Evolutionary conservation across 108 stramenopile species (phyloP), one percentile per base, ranked within the genome.

Genomic region (Cyclotella baltica): DNA sequence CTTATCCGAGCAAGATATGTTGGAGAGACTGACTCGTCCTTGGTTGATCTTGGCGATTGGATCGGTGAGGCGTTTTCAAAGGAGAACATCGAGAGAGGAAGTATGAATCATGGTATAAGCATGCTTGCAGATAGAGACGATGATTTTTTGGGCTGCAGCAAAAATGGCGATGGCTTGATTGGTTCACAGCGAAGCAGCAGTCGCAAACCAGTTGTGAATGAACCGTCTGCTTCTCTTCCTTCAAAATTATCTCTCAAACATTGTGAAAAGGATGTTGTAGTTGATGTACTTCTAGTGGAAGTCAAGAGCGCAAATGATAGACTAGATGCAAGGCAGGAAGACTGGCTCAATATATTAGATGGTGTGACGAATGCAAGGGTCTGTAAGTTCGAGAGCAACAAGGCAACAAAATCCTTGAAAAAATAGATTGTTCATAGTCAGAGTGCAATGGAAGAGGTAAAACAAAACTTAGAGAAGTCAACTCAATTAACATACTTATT

Each of bases 291-390:
- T 88, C 87, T 91, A 36, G 88, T 91, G 0, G 95, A 96, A 68
- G 95, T 96, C 0, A 96, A 96, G 72, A 91, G 90, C 48, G 73
- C 67, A 18, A 93, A 92, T 71, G 95, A 96, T 84, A 84, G 88
- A 34, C 69, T 96, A 8, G 92, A 92, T 77, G 62, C 79, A 0
- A 76, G 95, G 55, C 95, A 96, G 73, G 90, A 93, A 73, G 92
- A 92, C 61, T 96, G 95, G 95, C 75, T 96, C 27, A 93, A 91
- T 67, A 84, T 96, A 15, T 51, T 96, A 22, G 89, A 90, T 55
- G 52, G 36, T 2, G 57, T 71, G 36, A 86, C 85, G 8, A 78
- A 86, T 70, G 90, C 88, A 31, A 73, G 93, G 35, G 93, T 94
- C 23, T 94, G 95, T 81, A 96, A 94, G 66, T 96, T 94, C 70